These are phyloP conservation scores for Acacia confusa DNA, from an alignment of 306 rosid species.

Conservation along the genomic window DNA sequence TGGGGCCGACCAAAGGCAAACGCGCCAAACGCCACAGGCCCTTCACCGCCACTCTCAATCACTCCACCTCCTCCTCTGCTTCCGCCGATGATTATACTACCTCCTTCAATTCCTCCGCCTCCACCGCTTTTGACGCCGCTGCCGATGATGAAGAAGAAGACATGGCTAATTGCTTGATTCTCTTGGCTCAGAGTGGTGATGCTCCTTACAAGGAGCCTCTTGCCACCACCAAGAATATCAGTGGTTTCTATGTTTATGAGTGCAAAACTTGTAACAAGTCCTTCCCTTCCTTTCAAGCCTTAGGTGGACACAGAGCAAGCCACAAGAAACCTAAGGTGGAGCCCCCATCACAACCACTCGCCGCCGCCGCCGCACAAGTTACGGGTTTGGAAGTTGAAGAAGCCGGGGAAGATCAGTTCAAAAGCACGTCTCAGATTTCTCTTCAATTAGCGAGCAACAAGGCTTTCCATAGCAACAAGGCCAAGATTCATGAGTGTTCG, in stretches of 20 bases:
- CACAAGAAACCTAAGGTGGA: conserved; percentile 68
- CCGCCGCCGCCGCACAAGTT: not conserved
- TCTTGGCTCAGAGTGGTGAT: conserved; percentile 68
- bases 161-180: conserved; percentile 93
- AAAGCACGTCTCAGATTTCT: conserved; percentile 15
- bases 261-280: conserved; percentile 90
- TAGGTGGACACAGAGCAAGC: conserved; percentile 97
- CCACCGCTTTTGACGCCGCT: conserved; percentile 44
- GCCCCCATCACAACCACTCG: not conserved
- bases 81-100: conserved; percentile 29
- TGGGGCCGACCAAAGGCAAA: conserved; percentile 52
- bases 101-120: conserved; percentile 37
- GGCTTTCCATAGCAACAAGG: conserved; percentile 23
- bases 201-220: not conserved
- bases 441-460: conserved; percentile 30
- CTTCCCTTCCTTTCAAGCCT: conserved; percentile 92
- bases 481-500: conserved; percentile 89
- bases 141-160: conserved; percentile 60
- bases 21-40: conserved; percentile 69
- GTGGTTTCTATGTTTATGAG: conserved; percentile 59
- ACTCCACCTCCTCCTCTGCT: conserved; percentile 56
- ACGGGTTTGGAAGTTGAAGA: conserved; percentile 23
- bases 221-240: conserved; percentile 16
- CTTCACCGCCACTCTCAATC: not conserved
- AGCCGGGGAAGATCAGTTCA: conserved; percentile 17